Percentiles rank a stretch among this genome's conserved stretches.
phyloP scores from a whole-genome alignment of 2,329 filamentous ascomycete genomes.

The Magnaporthiopsis poae region DNA sequence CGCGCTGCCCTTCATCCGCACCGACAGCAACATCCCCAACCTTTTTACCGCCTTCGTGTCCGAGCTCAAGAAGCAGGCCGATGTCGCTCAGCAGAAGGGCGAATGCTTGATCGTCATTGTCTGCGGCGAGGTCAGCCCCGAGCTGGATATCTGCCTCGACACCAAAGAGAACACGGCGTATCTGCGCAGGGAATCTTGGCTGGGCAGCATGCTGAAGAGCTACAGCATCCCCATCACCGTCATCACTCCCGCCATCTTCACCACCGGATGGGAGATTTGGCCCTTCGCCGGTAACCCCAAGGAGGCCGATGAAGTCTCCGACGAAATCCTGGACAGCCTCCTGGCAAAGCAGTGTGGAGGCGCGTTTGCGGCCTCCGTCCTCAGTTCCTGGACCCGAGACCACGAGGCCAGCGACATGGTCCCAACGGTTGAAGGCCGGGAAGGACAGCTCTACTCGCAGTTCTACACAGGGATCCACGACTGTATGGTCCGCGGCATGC shows the following conservation, averaged over 20 bases:
- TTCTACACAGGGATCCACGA: slow-evolving; percentile 4
- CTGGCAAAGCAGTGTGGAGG: slow-evolving; percentile 6
- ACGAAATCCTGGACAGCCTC: not conserved
- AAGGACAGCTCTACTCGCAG: not conserved
- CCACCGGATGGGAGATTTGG: slow-evolving; percentile 4
- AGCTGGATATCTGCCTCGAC: slow-evolving; percentile 5
- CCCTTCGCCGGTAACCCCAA: not conserved
- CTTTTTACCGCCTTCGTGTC: slow-evolving; percentile 4
- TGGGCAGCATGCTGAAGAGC: not conserved
- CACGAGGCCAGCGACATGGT: not conserved
- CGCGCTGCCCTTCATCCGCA: not conserved
- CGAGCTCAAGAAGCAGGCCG: slow-evolving; percentile 5
- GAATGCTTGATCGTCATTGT: slow-evolving; percentile 3
- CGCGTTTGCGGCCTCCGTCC: not conserved
- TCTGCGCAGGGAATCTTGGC: slow-evolving; percentile 1
- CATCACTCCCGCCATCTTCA: slow-evolving; percentile 3
- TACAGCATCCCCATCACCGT: slow-evolving; percentile 6
- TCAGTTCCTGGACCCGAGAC: not conserved
- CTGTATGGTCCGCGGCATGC: not conserved
- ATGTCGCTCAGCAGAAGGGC: not conserved
- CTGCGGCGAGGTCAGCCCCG: slow-evolving; percentile 4
- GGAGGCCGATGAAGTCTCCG: not conserved
- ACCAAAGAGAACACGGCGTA: not conserved
- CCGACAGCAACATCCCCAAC: not conserved
- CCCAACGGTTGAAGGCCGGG: not conserved